Evolutionary conservation across 192 early-diverging fungal genomes (phyloP), one percentile per base, ranked within the genome.

Genomic region (Globomyces pollinis-pini): DNA sequence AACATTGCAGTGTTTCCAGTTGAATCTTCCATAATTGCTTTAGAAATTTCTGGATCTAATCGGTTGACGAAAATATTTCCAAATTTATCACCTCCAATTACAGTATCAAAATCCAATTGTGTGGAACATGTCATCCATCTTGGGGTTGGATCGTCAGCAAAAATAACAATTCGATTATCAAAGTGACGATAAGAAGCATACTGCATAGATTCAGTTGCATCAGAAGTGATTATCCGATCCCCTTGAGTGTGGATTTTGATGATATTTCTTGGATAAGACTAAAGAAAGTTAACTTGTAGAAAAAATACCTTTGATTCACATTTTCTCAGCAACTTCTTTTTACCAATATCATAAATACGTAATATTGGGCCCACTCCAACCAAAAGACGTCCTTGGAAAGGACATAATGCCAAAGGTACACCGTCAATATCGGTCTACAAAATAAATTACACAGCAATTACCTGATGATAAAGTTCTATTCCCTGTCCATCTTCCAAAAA

Each of bases 1-100:
- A 80, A 85, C 29, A 88, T 70, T 21, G 93, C 73, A 43, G 88
- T 83, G 52, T 84, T 86, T 2, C 91, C 92, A 3, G 90, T 86
- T 3, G 88, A 84, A 63, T 96, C 94, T 26, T 91, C 86, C 47
- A 94, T 93, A 38, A 96, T 69, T 51, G 88, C 83, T 45, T 84
- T 71, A 20, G 77, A 77, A 0, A 83, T 76, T 5, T 78, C 70
- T 21, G 73, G 54, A 1, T 90, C 80, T 57, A 91, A 65, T 20
- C 96, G 79, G 49, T 84, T 60, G 9, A 90, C 84, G 50, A 85
- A 86, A 20, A 99, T 70, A 59, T 95, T 95, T 30, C 96, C 96
- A 84, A 99, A 99, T 69, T 94, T 93, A 80, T 99, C 96, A 16
- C 89, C 94, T 15, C 83, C 88, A 3, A 81, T 88, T 3, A 95